A percentile compares a stretch with the other conserved stretches of the same genome.
Conservation (phyloP, 116 monocot genomes). For the Papilionanthe hybrid region DNA sequence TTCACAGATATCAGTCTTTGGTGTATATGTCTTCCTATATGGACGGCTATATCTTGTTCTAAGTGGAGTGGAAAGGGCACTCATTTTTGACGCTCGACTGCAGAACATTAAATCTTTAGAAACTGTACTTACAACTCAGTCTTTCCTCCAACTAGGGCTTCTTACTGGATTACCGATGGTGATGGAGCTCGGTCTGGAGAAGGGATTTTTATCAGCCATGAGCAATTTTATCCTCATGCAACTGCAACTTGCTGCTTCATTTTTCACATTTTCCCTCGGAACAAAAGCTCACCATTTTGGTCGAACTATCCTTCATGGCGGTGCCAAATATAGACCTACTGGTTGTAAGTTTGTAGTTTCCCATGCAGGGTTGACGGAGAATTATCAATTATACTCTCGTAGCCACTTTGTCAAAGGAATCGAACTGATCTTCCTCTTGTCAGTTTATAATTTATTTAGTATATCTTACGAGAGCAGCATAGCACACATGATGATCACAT, state of each 20-base stretch:
- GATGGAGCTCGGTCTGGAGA: constrained; percentile 78
- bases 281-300: constrained; percentile 80
- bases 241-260: constrained; percentile 65
- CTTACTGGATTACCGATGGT: constrained; percentile 80
- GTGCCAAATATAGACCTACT: constrained; percentile 69
- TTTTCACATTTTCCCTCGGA: constrained; percentile 88
- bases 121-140: constrained; percentile 75
- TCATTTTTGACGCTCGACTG: constrained; percentile 30
- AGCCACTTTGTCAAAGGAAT: constrained; percentile 92
- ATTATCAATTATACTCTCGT: constrained; percentile 75
- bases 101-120: constrained; percentile 63
- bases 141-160: constrained; percentile 75
- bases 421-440: constrained; percentile 60
- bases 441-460: constrained; percentile 46
- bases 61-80: constrained; percentile 60
- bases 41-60: constrained; percentile 74
- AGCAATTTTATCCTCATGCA: constrained; percentile 85
- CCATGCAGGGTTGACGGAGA: constrained; percentile 75
- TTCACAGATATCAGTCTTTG: constrained; percentile 67
- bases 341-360: constrained; percentile 79
- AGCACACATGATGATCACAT: constrained; percentile 49
- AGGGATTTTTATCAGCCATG: constrained; percentile 58
- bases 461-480: constrained; percentile 36
- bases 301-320: constrained; percentile 77
- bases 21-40: constrained; percentile 70